Base-by-base conservation (phyloP, 2,329 filamentous ascomycete genomes). In the Lachnellula subtilissima region DNA sequence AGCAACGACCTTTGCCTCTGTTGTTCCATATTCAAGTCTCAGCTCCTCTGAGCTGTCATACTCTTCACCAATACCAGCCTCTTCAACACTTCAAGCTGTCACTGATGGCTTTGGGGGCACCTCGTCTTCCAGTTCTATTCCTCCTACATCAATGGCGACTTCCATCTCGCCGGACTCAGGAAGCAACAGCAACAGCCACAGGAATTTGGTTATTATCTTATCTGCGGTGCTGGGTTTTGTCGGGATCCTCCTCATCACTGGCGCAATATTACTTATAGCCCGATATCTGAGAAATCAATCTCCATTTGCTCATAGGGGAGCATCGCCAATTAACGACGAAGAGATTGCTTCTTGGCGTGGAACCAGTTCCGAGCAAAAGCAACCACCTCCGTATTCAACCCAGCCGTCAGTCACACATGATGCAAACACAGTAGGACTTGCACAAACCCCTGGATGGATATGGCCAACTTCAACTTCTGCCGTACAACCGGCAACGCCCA, bases 251-350 rank as follows among this genome's bases (percentile, higher is more conserved):
- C 45, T 67, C 11, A 52, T 68, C 50, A 40, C 40, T 4, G 47
- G 54, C 2, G 56, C 54, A 17, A 28, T 63, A 22, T 65, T 64
- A 36, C 61, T 69, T 37, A 12, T 58, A 32, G 50, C 48, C 15
- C 66, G 64, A 7, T 66, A 64, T 55, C 59, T 57, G 8, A 55
- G 46, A 52, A 53, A 61, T 25, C 70, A 70, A 36, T 61, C 67
- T 12, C 73, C 72, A 4, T 73, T 84, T 54, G 75, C 81, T 61
- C 74, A 75, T 50, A 74, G 83, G 50, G 81, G 80, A 48, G 80
- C 81, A 46, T 81, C 82, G 0, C 83, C 84, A 12, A 84, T 86
- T 57, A 77, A 80, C 59, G 84, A 86, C 63, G 82, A 85, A 57
- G 84, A 86, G 67, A 86, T 86, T 56, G 81, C 81, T 62, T 83